Evolutionary conservation across 768 basidiomycete genomes (phyloP).

Genomic region (Agrocybe praecox): DNA sequence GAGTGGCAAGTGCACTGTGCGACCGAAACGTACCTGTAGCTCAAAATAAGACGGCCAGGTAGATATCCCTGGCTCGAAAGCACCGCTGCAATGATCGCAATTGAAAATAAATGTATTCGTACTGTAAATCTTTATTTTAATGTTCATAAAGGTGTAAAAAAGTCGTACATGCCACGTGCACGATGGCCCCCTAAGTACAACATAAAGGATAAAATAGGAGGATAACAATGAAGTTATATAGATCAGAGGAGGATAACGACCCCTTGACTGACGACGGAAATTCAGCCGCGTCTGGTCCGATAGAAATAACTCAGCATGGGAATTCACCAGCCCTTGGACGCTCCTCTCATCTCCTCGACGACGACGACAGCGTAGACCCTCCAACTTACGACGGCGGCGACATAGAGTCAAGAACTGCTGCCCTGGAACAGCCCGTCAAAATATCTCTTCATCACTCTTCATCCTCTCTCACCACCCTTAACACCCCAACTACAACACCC

Average conservation of each 20-base stretch:
- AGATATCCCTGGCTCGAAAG: too few relatives aligned
- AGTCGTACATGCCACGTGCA: too few relatives aligned
- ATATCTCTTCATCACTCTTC: constrained; percentile 37
- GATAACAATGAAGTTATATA: constrained; percentile 31
- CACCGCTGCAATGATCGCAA: too few relatives aligned
- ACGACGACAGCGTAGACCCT: constrained; percentile 78
- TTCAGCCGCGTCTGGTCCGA: constrained; percentile 52
- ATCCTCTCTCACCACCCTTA: constrained; percentile 58
- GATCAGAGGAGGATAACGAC: constrained; percentile 89
- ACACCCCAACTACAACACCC: constrained; percentile 33
- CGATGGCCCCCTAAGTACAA: too few relatives aligned
- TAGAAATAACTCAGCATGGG: constrained; percentile 27
- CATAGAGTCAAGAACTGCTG: constrained; percentile 77
- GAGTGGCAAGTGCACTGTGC: too few relatives aligned
- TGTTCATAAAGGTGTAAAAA: too few relatives aligned
- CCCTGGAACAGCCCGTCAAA: constrained; percentile 45
- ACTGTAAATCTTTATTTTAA: too few relatives aligned
- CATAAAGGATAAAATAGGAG: too few relatives aligned
- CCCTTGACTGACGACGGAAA: constrained; percentile 77
- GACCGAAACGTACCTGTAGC: too few relatives aligned
- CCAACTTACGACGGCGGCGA: constrained; percentile 94
- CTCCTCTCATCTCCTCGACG: constrained; percentile 52
- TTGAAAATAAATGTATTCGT: too few relatives aligned
- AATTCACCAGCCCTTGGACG: constrained; percentile 20
- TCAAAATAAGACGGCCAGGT: too few relatives aligned